Evolutionary conservation across 768 basidiomycete species (phyloP).

Genomic region (Phlebiopsis gigantea): DNA sequence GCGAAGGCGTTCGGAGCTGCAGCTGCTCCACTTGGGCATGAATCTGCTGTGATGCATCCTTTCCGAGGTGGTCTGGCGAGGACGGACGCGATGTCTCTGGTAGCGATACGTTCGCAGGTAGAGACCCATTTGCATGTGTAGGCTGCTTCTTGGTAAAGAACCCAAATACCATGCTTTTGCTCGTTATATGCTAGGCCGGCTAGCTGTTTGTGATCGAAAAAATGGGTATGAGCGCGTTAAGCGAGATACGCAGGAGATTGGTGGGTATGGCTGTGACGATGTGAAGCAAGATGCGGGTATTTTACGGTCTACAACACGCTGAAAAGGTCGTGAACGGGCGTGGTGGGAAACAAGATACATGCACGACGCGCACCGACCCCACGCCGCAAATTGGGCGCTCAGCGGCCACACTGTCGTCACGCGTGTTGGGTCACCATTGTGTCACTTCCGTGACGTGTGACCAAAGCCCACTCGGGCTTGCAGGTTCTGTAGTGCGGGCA

Average conservation of each 20-base stretch:
- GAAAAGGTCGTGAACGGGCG: neutral
- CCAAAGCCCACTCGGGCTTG: too few species aligned
- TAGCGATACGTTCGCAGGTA: conserved; percentile 1
- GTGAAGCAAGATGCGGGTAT: neutral
- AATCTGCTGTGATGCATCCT: conserved; percentile 4
- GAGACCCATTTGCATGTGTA: conserved; percentile 2
- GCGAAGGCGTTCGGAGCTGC: conserved; percentile 51
- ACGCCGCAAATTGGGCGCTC: conserved; percentile 1
- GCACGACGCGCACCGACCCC: neutral
- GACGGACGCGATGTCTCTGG: neutral
- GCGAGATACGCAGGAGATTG: conserved; percentile 1
- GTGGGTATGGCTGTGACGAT: neutral
- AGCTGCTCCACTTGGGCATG: conserved; percentile 2
- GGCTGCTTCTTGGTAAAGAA: conserved; percentile 20
- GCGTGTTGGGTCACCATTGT: too few species aligned
- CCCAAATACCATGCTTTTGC: conserved; percentile 22
- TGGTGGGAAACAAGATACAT: neutral
- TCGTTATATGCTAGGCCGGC: neutral
- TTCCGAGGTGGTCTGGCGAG: conserved; percentile 4
- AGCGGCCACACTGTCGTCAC: neutral
- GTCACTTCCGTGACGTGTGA: neutral
- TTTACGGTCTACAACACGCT: conserved; percentile 1
- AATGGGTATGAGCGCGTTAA: neutral
- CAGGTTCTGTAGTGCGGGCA: too few species aligned
- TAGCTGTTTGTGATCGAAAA: conserved; percentile 2